Percentiles rank a stretch among this genome's conserved stretches.
Evolutionary conservation across 306 rosid species (phyloP).

Genomic region (Vigna nakashimae): DNA sequence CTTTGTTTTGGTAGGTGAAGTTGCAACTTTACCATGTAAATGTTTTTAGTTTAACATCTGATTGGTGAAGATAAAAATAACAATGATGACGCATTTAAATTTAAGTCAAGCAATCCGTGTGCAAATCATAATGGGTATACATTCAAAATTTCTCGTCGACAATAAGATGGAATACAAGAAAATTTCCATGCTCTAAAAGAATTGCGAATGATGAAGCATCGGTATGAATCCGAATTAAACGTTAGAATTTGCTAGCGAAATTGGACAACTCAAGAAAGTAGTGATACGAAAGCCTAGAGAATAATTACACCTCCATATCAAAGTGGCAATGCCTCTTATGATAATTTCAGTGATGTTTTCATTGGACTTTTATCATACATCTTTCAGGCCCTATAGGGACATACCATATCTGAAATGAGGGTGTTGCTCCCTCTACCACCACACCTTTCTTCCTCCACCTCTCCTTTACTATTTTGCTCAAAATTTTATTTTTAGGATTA

Average conservation of each 20-base stretch:
- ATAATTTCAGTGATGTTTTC: constrained; percentile 51
- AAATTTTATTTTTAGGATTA: too few relatives aligned
- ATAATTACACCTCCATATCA: constrained; percentile 44
- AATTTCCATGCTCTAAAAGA: constrained; percentile 35
- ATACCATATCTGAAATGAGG: constrained; percentile 50
- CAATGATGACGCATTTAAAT: constrained; percentile 25
- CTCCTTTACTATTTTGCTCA: too few relatives aligned
- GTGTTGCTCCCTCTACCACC: too few relatives aligned
- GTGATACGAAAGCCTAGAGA: constrained; percentile 32
- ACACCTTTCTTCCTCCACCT: too few relatives aligned
- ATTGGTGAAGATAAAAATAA: background rate
- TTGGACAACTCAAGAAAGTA: constrained; percentile 36
- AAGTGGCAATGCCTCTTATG: constrained; percentile 43
- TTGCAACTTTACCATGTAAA: constrained; percentile 20
- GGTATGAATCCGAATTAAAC: constrained; percentile 37
- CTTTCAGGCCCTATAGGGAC: constrained; percentile 45
- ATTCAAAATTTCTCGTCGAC: background rate
- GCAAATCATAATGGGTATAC: constrained; percentile 26
- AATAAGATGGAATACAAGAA: constrained; percentile 11
- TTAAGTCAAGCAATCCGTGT: constrained; percentile 44
- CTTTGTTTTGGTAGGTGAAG: constrained; percentile 6
- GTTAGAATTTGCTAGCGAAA: constrained; percentile 28
- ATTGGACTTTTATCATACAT: constrained; percentile 47
- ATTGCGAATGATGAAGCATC: constrained; percentile 36
- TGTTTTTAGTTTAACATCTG: background rate